Evolutionary conservation across 2,329 filamentous ascomycete genomes (phyloP), one percentile per base, ranked within the genome.

Genomic region (Macrophomina tecta): DNA sequence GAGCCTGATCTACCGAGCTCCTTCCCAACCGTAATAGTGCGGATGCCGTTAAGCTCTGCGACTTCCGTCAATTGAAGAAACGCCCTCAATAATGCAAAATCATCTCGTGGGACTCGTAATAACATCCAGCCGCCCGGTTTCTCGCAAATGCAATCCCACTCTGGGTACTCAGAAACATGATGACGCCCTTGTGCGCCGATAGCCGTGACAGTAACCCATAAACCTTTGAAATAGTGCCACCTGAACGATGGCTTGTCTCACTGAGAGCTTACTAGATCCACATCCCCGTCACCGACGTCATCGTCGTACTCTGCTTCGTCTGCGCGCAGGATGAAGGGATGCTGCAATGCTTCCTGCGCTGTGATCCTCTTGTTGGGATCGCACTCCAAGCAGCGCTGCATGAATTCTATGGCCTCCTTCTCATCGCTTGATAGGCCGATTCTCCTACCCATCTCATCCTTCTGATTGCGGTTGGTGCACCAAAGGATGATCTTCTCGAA

Each of bases 401-500:
- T 78, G 73, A 96, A 95, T 49, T 86, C 83, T 0, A 94, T 84
- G 0, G 92, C 92, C 68, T 91, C 82, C 72, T 86, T 87, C 80
- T 95, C 92, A 30, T 93, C 90, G 0, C 83, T 79, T 0, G 83
- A 85, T 46, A 95, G 77, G 80, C 85, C 79, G 61, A 81, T 76
- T 6, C 73, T 71, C 55, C 80, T 30, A 14, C 69, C 77, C 4
- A 80, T 81, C 70, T 86, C 84, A 64, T 85, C 85, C 68, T 86
- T 85, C 28, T 88, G 86, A 66, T 87, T 89, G 28, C 93, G 88
- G 68, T 91, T 92, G 32, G 93, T 97, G 74, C 93, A 95, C 95
- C 95, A 99, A 58, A 97, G 84, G 69, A 99, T 90, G 72, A 99
- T 95, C 81, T 97, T 95, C 79, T 97, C 93, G 72, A 97, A 89